Base-by-base conservation (phyloP, 148 eudicot genomes). In the Selenicereus undatus region DNA sequence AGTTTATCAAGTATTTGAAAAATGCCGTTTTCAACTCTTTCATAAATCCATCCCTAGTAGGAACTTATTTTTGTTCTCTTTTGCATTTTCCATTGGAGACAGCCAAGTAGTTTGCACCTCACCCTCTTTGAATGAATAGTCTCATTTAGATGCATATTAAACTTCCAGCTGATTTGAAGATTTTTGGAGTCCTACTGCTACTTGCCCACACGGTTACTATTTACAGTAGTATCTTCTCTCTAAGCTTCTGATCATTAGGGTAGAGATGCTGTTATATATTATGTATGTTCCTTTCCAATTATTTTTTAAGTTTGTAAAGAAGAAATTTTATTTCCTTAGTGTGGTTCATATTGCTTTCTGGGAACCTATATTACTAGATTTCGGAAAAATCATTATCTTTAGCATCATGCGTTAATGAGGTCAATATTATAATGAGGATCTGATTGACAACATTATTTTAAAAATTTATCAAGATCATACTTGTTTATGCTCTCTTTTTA, bases 231-330 rank as follows among this genome's bases (percentile, higher is more conserved):
- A 36, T 45, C 22, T 45, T 24, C 20, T 45, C 56, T 73, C 22
- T 73, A 8, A 73, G 13, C 64, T 14, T 43, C 29, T 7, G 64
- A 56, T 70, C 73, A 26, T 60, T 72, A 42, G 77, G 35, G 68
- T n/a, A 62, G 20, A 78, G n/a, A 50, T 60, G 77, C 60, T 78
- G 52, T 36, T 73, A 71, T 66, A 65, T 65, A 64, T n/a, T 24
- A 12, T 79, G 20, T 16, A 16, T 30, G 20, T 83, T 79, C 68
- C 27, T 62, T 62, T 30, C 82, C 79, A 27, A 78, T 78, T 73
- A 79, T 51, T 24, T 60, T 36, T 48, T 10, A 62, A 29, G 5
- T 78, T 78, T 48, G 50, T 75, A 51, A 24, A 51, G 32, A 65
- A 48, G 68, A 1, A 56, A 76, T 21, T n/a, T 48, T 50, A 22